phyloP scores from a whole-genome alignment of 331 rosid genomes.

The Pyracantha coccinea region DNA sequence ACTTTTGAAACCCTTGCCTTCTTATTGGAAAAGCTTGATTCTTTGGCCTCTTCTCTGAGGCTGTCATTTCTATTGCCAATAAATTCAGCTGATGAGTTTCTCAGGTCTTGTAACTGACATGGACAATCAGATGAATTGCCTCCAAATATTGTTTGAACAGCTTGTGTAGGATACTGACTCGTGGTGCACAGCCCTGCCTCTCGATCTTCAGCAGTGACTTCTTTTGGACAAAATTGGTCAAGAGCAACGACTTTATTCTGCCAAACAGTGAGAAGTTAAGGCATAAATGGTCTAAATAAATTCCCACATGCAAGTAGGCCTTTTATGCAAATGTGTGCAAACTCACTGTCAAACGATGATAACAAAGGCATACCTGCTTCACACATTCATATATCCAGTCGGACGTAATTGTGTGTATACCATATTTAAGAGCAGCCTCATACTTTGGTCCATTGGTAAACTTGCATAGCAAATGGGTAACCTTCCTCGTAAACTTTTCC shows the following conservation, averaged over 20 bases:
- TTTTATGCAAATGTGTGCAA: neutral
- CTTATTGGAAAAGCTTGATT: constrained; percentile 37
- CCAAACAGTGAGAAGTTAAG: constrained; percentile 9
- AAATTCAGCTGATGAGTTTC: constrained; percentile 22
- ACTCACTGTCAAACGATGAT: neutral
- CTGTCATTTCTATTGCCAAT: constrained; percentile 22
- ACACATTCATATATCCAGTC: constrained; percentile 94
- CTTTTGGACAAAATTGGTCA: constrained; percentile 68
- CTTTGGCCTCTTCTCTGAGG: constrained; percentile 25
- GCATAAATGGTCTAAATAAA: neutral
- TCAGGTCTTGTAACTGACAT: constrained; percentile 37
- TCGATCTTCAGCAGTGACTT: constrained; percentile 68
- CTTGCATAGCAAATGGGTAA: constrained; percentile 87
- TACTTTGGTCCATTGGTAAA: constrained; percentile 81
- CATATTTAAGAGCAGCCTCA: constrained; percentile 81
- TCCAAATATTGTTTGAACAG: constrained; percentile 38
- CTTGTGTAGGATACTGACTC: constrained; percentile 89
- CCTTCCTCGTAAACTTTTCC: constrained; percentile 64
- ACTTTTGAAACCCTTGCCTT: constrained; percentile 66
- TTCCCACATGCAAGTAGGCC: neutral
- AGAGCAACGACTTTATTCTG: constrained; percentile 64
- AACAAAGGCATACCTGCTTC: constrained; percentile 59
- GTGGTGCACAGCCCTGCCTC: constrained; percentile 61
- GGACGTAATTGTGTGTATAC: constrained; percentile 49
- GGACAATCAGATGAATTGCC: constrained; percentile 45